Conservation (phyloP, 129 eudicot genomes). For the Silybum marianum region DNA sequence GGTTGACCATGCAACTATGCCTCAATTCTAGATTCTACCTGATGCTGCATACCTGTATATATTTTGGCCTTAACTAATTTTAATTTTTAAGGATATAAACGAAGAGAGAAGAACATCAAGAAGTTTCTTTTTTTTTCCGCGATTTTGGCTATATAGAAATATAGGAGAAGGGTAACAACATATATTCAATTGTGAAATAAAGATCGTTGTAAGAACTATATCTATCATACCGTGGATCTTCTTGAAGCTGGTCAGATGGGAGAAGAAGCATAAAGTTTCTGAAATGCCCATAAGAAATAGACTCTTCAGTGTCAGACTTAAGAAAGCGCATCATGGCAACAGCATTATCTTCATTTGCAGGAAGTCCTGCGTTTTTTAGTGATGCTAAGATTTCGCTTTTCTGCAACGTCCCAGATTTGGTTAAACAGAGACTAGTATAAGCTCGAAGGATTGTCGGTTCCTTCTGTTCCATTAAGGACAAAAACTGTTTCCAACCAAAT, state of each 20-base stretch:
- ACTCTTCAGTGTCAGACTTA: constrained; percentile 83
- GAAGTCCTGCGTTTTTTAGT: constrained; percentile 88
- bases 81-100: too few species aligned
- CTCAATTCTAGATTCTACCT: not conserved
- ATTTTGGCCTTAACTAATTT: not conserved
- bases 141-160: too few species aligned
- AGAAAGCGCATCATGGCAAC: constrained; percentile 98
- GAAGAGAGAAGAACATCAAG: too few species aligned
- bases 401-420: constrained; percentile 93
- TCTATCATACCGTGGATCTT: constrained; percentile 77
- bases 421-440: constrained; percentile 86
- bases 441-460: constrained; percentile 97
- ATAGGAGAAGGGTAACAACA: not conserved
- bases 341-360: constrained; percentile 98
- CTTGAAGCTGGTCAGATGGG: constrained; percentile 93
- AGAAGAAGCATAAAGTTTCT: constrained; percentile 93
- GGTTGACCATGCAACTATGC: not conserved
- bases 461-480: constrained; percentile 94
- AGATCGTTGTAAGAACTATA: not conserved
- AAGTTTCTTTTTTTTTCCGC: too few species aligned
- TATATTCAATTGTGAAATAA: not conserved
- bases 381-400: constrained; percentile 89
- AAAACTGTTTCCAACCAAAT: constrained; percentile 94
- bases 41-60: not conserved
- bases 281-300: constrained; percentile 94